phyloP scores from a whole-genome alignment of 106 monocot species.

The Dendrobium chrysotoxum region DNA sequence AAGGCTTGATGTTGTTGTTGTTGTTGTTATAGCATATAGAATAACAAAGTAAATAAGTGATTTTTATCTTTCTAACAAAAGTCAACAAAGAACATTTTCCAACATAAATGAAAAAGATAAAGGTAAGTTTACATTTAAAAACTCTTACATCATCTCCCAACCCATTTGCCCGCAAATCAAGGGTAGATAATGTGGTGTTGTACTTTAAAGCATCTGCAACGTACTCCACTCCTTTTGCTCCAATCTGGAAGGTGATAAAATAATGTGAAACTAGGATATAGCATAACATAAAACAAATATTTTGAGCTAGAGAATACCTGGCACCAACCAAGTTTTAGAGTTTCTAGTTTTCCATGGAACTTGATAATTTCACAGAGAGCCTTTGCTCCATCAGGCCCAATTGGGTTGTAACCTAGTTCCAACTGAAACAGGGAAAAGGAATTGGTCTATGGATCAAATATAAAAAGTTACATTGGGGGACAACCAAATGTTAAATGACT shows the following conservation, averaged over 20 bases:
- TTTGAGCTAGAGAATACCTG: slow-evolving; percentile 46
- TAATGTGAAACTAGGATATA: not conserved
- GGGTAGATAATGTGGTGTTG: slow-evolving; percentile 76
- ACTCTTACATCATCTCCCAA: slow-evolving; percentile 81
- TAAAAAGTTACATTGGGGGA: slow-evolving; percentile 1
- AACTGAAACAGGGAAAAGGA: slow-evolving; percentile 36
- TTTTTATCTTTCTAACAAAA: not conserved
- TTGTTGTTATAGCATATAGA: no score
- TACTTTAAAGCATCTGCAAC: slow-evolving; percentile 97
- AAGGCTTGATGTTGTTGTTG: no score
- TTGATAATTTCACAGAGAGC: slow-evolving; percentile 81
- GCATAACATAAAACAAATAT: not conserved
- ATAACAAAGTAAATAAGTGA: no score
- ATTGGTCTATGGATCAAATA: slow-evolving; percentile 8
- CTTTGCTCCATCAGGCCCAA: slow-evolving; percentile 84
- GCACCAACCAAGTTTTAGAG: slow-evolving; percentile 96
- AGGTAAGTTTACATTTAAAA: not conserved
- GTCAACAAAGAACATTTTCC: not conserved
- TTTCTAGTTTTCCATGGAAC: slow-evolving; percentile 94
- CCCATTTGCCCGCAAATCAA: slow-evolving; percentile 94
- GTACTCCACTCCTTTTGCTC: slow-evolving; percentile 76
- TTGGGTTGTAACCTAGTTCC: slow-evolving; percentile 97
- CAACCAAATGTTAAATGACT: slow-evolving; percentile 16
- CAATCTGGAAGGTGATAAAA: slow-evolving; percentile 47
- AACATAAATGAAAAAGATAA: not conserved